Evolutionary conservation across 164 flowering plant species (phyloP), one percentile per base, ranked within the genome.

Genomic region (Nelumbo lutea): DNA sequence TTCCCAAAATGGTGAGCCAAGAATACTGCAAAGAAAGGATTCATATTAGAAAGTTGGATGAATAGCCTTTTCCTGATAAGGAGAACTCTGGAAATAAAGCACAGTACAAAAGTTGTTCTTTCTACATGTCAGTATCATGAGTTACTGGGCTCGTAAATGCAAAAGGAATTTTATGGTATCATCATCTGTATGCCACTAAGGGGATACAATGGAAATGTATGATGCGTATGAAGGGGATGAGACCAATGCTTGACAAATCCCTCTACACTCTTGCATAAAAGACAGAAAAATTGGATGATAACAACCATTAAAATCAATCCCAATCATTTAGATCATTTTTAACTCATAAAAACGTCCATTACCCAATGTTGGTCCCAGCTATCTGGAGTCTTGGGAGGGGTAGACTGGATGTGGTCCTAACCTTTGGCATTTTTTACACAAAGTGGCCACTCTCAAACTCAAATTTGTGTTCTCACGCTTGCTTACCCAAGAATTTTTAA

Each of bases 1-100:
- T 75, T 80, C 90, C 97, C 93, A 93, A 66, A 93, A 92, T 40
- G 85, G 83, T 11, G 91, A 92, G 65, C 86, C 81, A 47, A 88
- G 84, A 42, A 96, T 65, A 79, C 98, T 93, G 97, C 78, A 62
- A 77, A 68, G 39, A 74, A 50, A 73, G 6, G 27, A 13, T 52
- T 57, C 42, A 45, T 40, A 59, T 81, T 68, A 83, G 71, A 69
- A 70, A 56, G 14, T 50, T 60, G 53, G 62, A 62, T 59, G 43
- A 40, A 42, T 40, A 39, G 38, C 42, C 15, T 10, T 10, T 15
- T 27, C 47, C n/a, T 1, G 3, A 0, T 3, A 55, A 55, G n/a
- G 10, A 59, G 43, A 2, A 65, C 15, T 27, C 14, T 14, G 38
- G 61, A 53, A 9, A 38, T 9, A 44, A 69, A 9, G 48, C 40